Base-by-base conservation (phyloP, 495 filamentous ascomycete genomes). In the Echria macrotheca region DNA sequence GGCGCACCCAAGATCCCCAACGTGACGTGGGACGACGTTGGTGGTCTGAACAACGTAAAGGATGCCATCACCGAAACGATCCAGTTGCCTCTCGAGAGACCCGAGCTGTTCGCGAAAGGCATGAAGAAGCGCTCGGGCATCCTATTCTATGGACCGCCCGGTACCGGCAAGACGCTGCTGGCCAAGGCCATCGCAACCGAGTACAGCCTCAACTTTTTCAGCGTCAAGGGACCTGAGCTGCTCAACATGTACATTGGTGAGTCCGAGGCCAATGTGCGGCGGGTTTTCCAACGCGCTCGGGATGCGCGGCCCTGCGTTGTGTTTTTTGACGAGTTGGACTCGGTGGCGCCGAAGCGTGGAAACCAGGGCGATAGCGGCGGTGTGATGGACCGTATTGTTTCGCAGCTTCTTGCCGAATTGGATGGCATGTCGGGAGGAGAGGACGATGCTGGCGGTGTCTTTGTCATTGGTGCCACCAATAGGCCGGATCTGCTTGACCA, bases 201-300 rank as follows among this genome's bases (percentile, higher is more conserved):
- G 57, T 97, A 96, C 73, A 94, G 87, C 42, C 78, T 99, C 60
- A 99, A 99, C 56, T 99, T 99, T 76, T 97, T 99, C 80, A 89
- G 84, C 42, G 89, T 99, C 67, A 99, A 99, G 68, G 93, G 93
- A 2, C 93, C 93, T 1, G 93, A 98, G 69, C 67, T 98, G 57
- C 81, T 98, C 14, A 98, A 98, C 61, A 98, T 97, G 93, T 98
- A 98, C 61, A 97, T 98, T 63, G 93, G 93, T 68, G 93, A 97
- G 67, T 95, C 89, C 7, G 93, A 98, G 73, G 94, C 94, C 38
- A 97, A 97, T 59, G 93, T 98, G 9, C 84, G 93, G 2, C 78
- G 94, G 4, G 94, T 98, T 2, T 98, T 98, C 72, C 91, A 96
- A 69, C 78, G 90, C 10, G 93, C 93, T 6, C 76, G 94, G 7